These are phyloP conservation scores for Lanmaoa rubissima DNA, from an alignment of 768 basidiomycete species.

Conservation along the genomic window DNA sequence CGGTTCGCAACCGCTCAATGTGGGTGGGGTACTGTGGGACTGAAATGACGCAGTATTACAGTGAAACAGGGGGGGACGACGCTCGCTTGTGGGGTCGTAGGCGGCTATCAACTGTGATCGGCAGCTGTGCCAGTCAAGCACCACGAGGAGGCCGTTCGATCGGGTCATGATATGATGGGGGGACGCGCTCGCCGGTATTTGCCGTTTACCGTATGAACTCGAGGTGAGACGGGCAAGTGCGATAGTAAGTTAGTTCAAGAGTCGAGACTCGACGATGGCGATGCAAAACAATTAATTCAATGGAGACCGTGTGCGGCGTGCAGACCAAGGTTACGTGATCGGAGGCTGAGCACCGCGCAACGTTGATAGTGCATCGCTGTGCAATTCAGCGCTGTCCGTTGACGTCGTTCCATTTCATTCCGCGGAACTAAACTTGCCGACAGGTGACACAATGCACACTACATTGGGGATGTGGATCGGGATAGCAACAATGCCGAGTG, in stretches of 20 bases:
- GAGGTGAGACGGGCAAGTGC: background rate
- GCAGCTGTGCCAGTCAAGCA: too few species aligned
- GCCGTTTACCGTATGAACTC: background rate
- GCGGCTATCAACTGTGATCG: background rate
- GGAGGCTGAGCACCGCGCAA: background rate
- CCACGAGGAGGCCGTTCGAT: background rate
- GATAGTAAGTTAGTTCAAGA: background rate
- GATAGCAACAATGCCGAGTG: background rate
- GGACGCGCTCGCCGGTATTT: background rate
- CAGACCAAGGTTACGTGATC: background rate
- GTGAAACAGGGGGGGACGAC: background rate
- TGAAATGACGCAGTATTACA: background rate
- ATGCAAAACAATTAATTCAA: too few species aligned
- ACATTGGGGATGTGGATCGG: background rate
- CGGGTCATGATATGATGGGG: background rate
- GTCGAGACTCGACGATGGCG: too few species aligned
- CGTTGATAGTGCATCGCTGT: background rate
- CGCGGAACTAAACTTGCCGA: background rate
- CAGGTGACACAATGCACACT: background rate
- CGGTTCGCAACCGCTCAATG: background rate
- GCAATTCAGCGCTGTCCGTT: background rate
- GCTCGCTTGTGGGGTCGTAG: background rate
- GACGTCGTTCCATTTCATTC: background rate
- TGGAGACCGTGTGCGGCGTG: background rate
- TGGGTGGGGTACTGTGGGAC: background rate